phyloP scores from a whole-genome alignment of 2,329 filamentous ascomycete species.

The Arthrobotrys megalospora region DNA sequence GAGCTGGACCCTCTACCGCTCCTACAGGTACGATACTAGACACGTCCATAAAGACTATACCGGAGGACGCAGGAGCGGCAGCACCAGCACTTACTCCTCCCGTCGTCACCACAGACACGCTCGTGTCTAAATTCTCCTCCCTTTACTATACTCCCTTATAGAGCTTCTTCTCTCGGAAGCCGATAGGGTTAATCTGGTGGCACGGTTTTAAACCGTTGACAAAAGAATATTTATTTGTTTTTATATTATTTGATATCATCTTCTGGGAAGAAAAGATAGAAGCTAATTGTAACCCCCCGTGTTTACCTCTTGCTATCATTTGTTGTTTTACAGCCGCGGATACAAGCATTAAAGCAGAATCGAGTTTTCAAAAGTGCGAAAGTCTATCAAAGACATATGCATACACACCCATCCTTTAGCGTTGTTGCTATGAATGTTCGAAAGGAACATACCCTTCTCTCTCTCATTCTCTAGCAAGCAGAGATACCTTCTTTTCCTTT shows the following conservation, averaged over 20 bases:
- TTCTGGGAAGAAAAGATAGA: slow-evolving; percentile 16
- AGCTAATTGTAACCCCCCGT: slow-evolving; percentile 28
- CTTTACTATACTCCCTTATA: neutral
- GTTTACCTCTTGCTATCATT: slow-evolving; percentile 6
- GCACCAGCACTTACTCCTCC: slow-evolving; percentile 58
- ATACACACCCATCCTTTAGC: neutral
- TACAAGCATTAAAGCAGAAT: slow-evolving; percentile 45
- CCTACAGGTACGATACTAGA: slow-evolving; percentile 55
- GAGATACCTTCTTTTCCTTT: neutral
- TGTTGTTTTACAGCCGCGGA: slow-evolving; percentile 40
- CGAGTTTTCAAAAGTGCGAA: neutral
- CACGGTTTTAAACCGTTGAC: neutral
- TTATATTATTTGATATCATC: slow-evolving; percentile 21
- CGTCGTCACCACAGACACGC: slow-evolving; percentile 58
- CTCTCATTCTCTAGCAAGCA: no score
- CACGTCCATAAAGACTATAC: slow-evolving; percentile 59
- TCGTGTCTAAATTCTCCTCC: slow-evolving; percentile 41
- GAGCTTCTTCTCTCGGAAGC: neutral
- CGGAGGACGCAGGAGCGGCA: slow-evolving; percentile 55
- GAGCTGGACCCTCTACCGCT: slow-evolving; percentile 71
- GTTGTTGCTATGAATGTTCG: no score
- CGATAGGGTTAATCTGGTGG: slow-evolving; percentile 16
- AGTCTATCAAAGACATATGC: neutral
- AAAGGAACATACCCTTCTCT: no score
- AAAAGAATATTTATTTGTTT: slow-evolving; percentile 12